These are phyloP conservation scores for Trichoderma atrobrunneum DNA, from an alignment of 2,329 filamentous ascomycete species.

Conservation along the genomic window DNA sequence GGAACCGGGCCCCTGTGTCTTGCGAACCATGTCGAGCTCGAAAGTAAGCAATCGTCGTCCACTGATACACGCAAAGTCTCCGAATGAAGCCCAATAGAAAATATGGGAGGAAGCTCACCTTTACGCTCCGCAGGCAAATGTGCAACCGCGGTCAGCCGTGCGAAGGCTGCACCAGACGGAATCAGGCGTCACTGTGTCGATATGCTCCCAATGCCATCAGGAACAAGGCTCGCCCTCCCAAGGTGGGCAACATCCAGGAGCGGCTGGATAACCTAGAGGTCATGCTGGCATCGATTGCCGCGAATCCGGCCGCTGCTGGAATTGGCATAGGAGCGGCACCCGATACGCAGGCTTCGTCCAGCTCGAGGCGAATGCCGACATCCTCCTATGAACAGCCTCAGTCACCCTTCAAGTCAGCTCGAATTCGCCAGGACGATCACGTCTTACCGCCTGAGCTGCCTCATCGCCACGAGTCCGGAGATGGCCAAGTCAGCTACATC, in stretches of 20 bases:
- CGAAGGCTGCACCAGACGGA: neutral
- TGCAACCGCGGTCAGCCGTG: slow-evolving; percentile 9
- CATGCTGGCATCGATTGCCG: neutral
- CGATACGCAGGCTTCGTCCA: neutral
- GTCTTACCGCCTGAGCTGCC: neutral
- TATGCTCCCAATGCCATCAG: slow-evolving; percentile 7
- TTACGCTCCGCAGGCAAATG: neutral
- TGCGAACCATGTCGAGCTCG: slow-evolving; percentile 9
- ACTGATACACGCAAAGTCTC: neutral
- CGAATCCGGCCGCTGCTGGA: neutral
- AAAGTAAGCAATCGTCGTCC: neutral
- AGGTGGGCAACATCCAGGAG: neutral
- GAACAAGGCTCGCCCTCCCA: slow-evolving; percentile 1
- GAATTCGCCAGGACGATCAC: neutral
- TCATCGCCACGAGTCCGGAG: neutral
- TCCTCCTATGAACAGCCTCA: neutral
- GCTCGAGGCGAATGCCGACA: neutral
- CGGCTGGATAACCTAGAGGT: slow-evolving; percentile 4
- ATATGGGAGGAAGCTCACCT: neutral
- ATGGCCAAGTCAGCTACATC: slow-evolving; percentile 1
- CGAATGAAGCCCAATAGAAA: neutral
- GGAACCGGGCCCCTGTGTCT: slow-evolving; percentile 9
- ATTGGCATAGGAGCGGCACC: neutral
- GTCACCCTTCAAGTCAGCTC: neutral
- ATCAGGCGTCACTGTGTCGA: neutral